Conservation (phyloP, 768 basidiomycete species). For the Leccinum disarticulatum region DNA sequence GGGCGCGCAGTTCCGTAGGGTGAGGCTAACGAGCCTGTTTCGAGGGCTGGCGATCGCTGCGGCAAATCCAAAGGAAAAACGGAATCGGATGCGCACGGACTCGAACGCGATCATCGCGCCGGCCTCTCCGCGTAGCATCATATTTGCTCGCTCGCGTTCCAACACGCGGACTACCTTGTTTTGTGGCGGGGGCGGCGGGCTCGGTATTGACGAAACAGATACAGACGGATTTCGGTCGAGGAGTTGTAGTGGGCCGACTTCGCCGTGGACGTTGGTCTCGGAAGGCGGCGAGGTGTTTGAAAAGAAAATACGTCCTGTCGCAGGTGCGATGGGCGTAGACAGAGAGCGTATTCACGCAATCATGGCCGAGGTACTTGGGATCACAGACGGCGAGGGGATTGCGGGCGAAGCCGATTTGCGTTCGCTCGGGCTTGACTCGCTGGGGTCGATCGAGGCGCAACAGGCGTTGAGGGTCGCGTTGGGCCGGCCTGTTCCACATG, state of each 20-base stretch:
- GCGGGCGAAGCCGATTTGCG: conserved; percentile 47
- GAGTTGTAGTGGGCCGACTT: conserved; percentile 24
- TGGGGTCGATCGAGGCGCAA: conserved; percentile 61
- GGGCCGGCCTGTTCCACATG: conserved; percentile 41
- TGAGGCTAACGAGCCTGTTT: conserved; percentile 51
- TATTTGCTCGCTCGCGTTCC: conserved; percentile 30
- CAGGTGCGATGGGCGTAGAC: neutral
- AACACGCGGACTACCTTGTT: conserved; percentile 21
- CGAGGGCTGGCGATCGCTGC: conserved; percentile 40
- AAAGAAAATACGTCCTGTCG: neutral
- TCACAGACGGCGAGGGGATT: conserved; percentile 34
- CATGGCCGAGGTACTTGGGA: conserved; percentile 47
- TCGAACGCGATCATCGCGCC: conserved; percentile 30
- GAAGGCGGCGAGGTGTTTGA: conserved; percentile 21
- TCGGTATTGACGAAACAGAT: conserved; percentile 10
- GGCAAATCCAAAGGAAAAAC: conserved; percentile 14
- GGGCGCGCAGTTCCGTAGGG: conserved; percentile 58
- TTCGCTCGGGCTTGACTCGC: conserved; percentile 59
- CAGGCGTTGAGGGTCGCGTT: conserved; percentile 46
- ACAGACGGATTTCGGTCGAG: conserved; percentile 4
- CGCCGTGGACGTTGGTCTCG: conserved; percentile 42
- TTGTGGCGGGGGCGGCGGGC: conserved; percentile 1
- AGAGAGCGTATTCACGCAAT: conserved; percentile 35
- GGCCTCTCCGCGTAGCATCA: conserved; percentile 27
- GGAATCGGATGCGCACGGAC: conserved; percentile 23